phyloP scores from a whole-genome alignment of 139 green algal genomes.

The Chloropicon primus region DNA sequence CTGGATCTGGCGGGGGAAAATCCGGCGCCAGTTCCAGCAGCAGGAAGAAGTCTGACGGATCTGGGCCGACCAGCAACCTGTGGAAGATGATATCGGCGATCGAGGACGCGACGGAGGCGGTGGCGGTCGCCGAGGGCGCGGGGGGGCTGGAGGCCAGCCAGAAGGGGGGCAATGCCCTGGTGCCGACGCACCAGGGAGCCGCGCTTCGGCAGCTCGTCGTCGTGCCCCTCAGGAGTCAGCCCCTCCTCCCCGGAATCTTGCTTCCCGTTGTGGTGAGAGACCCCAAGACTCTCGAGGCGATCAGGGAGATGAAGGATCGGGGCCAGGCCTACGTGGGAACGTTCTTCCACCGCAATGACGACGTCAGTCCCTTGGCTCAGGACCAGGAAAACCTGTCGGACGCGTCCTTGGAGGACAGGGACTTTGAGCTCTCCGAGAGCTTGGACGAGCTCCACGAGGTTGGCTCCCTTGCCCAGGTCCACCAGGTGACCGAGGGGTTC shows the following conservation, averaged over 20 bases:
- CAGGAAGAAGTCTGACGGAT: constrained; percentile 5
- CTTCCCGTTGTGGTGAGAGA: constrained; percentile 65
- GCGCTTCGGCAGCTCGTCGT: constrained; percentile 31
- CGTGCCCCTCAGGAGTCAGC: constrained; percentile 52
- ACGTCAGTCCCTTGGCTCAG: not conserved
- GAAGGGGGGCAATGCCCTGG: not conserved
- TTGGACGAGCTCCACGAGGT: constrained; percentile 49
- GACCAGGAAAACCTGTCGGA: not conserved
- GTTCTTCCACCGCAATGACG: constrained; percentile 47
- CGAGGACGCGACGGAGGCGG: constrained; percentile 14
- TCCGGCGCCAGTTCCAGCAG: not conserved
- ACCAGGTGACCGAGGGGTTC: constrained; percentile 5
- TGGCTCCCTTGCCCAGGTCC: constrained; percentile 69
- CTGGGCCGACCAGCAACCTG: constrained; percentile 28
- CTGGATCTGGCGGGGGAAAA: not conserved
- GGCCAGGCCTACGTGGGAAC: constrained; percentile 81
- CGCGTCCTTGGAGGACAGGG: not conserved
- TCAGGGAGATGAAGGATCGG: constrained; percentile 19
- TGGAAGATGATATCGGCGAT: constrained; percentile 16
- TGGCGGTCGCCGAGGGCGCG: not conserved
- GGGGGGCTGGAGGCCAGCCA: not conserved
- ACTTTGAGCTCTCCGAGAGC: constrained; percentile 12
- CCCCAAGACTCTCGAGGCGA: constrained; percentile 31
- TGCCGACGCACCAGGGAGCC: not conserved
- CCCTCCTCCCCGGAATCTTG: constrained; percentile 73